Base-by-base conservation (phyloP, 176 grass and related monocot species). In the Tuctoria greenei region DNA sequence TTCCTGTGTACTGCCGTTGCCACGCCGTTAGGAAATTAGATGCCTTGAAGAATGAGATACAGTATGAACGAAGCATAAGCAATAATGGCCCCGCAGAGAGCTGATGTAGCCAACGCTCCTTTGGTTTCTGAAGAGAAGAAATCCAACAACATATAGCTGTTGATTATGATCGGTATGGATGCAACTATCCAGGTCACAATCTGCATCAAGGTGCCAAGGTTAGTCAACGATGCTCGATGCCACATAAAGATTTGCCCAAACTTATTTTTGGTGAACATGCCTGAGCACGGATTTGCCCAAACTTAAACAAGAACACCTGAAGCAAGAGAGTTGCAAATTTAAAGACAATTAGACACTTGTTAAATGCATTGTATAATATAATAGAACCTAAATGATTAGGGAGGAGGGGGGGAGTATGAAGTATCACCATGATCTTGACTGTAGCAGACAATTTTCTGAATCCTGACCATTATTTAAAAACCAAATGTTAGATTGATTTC, bases 101-200 rank as follows among this genome's bases (percentile, higher is more conserved):
- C 17, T 35, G 69, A 88, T 8, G 64, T 80, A 10, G 45, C 45
- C 14, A 40, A 40, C 36, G 65, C 14, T 6, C 91, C 89, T 61
- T 64, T 52, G 9, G 79, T 74, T 56, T 84, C 89, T 7, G 79
- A 89, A 60, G 86, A 92, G 58, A 89, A 89, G 72, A 98, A 98
- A 76, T 94, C 95, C 75, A 94, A 56, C 75, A 98, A 47, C 55
- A 98, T 76, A 26, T 90, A 94, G 47, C 88, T 80, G 43, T 98
- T 94, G 83, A 98, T 94, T 56, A 79, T 43, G 51, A 94, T 94
- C 8, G 93, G 81, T 6, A 92, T 15, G 2, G 91, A 74, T 7
- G 86, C 88, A 41, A 93, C 86, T 6, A 55, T 78, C 95, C 95
- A 98, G 2, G 84, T 92, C 20, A 74, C 67, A 67, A 88, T 89